phyloP scores from a whole-genome alignment of 2,329 filamentous ascomycete genomes.

The Akanthomyces muscarius region DNA sequence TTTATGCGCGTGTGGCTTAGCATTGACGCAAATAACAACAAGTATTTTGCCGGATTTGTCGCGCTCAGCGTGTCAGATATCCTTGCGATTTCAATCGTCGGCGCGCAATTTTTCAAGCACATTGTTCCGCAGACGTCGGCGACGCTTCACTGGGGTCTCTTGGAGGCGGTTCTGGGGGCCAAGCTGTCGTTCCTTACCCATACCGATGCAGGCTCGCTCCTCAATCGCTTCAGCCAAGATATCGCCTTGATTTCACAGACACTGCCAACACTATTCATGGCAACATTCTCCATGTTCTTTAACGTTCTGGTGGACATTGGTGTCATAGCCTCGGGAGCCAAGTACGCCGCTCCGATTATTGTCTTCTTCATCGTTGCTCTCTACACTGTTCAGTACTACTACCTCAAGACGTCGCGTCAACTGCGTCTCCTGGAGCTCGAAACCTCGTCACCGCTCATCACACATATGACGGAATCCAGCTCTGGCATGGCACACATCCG shows the following conservation, averaged over 20 bases:
- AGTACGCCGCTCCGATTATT: constrained; percentile 28
- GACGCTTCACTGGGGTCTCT: neutral
- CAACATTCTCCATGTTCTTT: constrained; percentile 24
- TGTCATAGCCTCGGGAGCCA: constrained; percentile 24
- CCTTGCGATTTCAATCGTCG: neutral
- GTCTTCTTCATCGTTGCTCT: constrained; percentile 24
- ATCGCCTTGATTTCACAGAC: constrained; percentile 25
- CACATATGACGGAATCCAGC: constrained; percentile 40
- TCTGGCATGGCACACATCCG: constrained; percentile 45
- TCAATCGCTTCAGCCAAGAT: constrained; percentile 27
- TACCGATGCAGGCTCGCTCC: neutral
- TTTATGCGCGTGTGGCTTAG: constrained; percentile 19
- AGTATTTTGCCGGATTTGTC: constrained; percentile 13
- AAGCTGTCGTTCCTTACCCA: constrained; percentile 21
- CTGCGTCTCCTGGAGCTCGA: constrained; percentile 35
- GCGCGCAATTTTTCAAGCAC: constrained; percentile 1
- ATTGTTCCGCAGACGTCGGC: constrained; percentile 6
- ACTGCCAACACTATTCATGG: constrained; percentile 25
- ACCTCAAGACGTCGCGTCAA: constrained; percentile 35
- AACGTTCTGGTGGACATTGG: constrained; percentile 19
- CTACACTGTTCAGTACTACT: constrained; percentile 30
- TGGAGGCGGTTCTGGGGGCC: neutral
- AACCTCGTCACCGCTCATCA: constrained; percentile 32
- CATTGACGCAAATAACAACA: constrained; percentile 7
- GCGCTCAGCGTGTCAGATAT: neutral